Evolutionary conservation across 108 stramenopile genomes (phyloP).

Genomic region (Tribonema minus): DNA sequence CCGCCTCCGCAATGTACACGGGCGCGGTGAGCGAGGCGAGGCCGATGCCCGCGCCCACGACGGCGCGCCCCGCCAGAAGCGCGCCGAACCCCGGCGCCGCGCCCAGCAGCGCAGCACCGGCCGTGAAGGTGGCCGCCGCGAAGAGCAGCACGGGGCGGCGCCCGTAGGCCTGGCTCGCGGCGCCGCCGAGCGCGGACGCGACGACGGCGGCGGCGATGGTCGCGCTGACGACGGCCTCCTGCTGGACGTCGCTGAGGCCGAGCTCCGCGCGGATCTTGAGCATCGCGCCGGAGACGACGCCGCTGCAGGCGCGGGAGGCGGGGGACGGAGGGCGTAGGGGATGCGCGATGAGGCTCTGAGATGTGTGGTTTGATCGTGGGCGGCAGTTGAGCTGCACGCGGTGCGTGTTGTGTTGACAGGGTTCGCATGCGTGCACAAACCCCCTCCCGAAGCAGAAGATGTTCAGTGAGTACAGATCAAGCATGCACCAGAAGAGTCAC

Average conservation of each 20-base stretch:
- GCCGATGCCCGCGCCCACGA: slow-evolving; percentile 73
- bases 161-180: slow-evolving; percentile 19
- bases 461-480: no score
- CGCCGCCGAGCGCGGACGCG: slow-evolving; percentile 31
- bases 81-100: slow-evolving; percentile 4
- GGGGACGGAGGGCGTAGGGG: no score
- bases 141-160: slow-evolving; percentile 42
- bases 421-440: no score
- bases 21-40: slow-evolving; percentile 69
- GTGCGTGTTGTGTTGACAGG: no score
- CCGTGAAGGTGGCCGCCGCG: slow-evolving; percentile 36
- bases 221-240: slow-evolving; percentile 45
- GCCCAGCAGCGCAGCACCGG: slow-evolving; percentile 43
- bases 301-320: no score
- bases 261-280: slow-evolving; percentile 38
- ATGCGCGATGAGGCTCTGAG: no score
- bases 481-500: no score
- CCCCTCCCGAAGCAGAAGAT: no score
- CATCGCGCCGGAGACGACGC: slow-evolving; percentile 48
- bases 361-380: no score
- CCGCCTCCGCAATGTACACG: slow-evolving; percentile 75
- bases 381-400: no score
- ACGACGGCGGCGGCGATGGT: slow-evolving; percentile 38
- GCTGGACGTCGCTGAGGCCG: slow-evolving; percentile 11
- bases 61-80: slow-evolving; percentile 63